Evolutionary conservation across 192 early-diverging fungal genomes (phyloP).

Genomic region (Glomus cerebriforme): DNA sequence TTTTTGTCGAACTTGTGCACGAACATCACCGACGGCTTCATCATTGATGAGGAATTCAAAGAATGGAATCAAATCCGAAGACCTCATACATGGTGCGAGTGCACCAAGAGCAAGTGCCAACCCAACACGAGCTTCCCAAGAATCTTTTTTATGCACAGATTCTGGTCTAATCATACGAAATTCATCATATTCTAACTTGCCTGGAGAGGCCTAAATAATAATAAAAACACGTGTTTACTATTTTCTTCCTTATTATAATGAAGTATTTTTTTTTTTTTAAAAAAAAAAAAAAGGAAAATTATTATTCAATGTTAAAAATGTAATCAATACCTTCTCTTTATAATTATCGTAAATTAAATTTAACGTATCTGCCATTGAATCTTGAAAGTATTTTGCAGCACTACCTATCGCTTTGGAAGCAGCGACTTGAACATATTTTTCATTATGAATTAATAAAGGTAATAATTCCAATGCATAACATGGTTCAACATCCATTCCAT

Average conservation of each 20-base stretch:
- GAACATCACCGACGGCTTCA: constrained; percentile 83
- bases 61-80: constrained; percentile 57
- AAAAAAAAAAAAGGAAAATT: too few species aligned
- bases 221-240: too few species aligned
- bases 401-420: constrained; percentile 66
- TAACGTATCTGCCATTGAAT: constrained; percentile 54
- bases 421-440: constrained; percentile 57
- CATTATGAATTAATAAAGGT: constrained; percentile 52
- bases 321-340: constrained; percentile 43
- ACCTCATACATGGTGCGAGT: constrained; percentile 61
- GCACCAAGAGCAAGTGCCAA: constrained; percentile 74
- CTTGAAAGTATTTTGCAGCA: constrained; percentile 59
- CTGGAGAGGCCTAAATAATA: constrained; percentile 55
- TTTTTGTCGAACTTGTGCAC: constrained; percentile 71
- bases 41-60: constrained; percentile 78
- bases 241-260: too few species aligned
- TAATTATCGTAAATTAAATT: constrained; percentile 63
- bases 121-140: constrained; percentile 79
- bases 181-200: constrained; percentile 87
- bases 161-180: constrained; percentile 87
- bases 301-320: not conserved
- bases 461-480: constrained; percentile 49
- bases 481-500: constrained; percentile 56
- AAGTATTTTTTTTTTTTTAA: too few species aligned
- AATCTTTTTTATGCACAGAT: constrained; percentile 80